A percentile compares a stretch with the other conserved stretches of the same genome.
phyloP scores from a whole-genome alignment of 306 rosid genomes.

The Gynostemma pentaphyllum region DNA sequence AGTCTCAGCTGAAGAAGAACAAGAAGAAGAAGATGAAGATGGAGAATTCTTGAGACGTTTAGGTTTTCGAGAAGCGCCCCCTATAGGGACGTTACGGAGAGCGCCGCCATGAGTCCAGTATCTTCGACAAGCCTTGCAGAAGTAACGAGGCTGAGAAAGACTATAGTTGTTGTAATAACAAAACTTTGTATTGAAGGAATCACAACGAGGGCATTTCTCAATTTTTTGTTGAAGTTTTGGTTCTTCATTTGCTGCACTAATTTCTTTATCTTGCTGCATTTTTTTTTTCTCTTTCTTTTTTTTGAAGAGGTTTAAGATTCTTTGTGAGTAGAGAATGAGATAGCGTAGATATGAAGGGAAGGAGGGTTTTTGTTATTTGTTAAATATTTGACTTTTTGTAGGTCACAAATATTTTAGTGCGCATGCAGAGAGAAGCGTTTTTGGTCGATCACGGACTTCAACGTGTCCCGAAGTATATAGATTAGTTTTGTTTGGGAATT shows the following conservation, averaged over 20 bases:
- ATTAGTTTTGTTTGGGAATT: too few relatives aligned
- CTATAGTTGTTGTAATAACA: slow-evolving; percentile 1
- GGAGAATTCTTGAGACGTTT: not conserved
- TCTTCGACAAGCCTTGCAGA: not conserved
- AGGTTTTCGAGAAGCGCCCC: not conserved
- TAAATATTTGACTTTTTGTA: too few relatives aligned
- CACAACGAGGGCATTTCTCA: not conserved
- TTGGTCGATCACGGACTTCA: not conserved
- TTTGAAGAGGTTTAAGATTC: too few relatives aligned
- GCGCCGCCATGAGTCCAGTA: slow-evolving; percentile 3
- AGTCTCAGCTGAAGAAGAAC: not conserved
- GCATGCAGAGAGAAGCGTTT: slow-evolving; percentile 4
- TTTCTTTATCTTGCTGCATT: too few relatives aligned
- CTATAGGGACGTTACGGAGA: not conserved
- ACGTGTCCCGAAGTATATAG: too few relatives aligned
- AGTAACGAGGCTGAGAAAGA: slow-evolving; percentile 4
- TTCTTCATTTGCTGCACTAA: not conserved
- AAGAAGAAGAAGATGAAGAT: not conserved
- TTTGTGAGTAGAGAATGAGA: too few relatives aligned
- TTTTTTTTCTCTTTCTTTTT: too few relatives aligned
- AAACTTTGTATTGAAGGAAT: not conserved
- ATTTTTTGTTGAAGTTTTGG: not conserved
- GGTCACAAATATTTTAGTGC: not conserved
- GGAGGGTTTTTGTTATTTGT: not conserved
- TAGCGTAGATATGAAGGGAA: not conserved